A percentile compares a stretch with the other conserved stretches of the same genome.
These are phyloP conservation scores for Davidsoniella eucalypti DNA, from an alignment of 2,329 filamentous ascomycete species.

Conservation along the genomic window DNA sequence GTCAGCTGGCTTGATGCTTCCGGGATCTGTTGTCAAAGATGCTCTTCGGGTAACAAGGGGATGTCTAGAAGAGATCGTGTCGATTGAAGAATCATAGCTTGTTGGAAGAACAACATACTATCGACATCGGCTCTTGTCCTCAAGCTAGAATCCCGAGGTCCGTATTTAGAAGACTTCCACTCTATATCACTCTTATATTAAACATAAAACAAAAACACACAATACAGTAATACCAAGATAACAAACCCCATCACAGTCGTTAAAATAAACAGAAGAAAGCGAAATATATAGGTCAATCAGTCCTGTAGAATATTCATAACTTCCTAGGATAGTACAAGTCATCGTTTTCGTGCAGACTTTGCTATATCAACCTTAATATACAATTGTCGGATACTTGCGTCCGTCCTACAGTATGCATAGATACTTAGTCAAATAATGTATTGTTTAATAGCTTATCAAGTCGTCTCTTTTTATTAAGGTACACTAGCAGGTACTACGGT, in stretches of 20 bases:
- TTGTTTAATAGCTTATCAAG: too few relatives aligned
- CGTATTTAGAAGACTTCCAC: too few relatives aligned
- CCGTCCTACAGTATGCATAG: too few relatives aligned
- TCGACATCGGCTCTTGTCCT: not conserved
- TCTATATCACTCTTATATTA: too few relatives aligned
- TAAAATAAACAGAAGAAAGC: not conserved
- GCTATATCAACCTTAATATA: too few relatives aligned
- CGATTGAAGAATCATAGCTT: slow-evolving; percentile 19
- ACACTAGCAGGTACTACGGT: too few relatives aligned
- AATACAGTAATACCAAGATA: not conserved
- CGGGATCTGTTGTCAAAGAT: slow-evolving; percentile 42
- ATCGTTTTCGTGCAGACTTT: too few relatives aligned
- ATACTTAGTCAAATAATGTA: not conserved
- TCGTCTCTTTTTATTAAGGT: too few relatives aligned
- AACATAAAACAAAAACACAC: not conserved
- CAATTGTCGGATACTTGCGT: too few relatives aligned
- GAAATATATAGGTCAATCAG: too few relatives aligned
- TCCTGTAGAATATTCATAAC: too few relatives aligned
- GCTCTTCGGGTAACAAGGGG: slow-evolving; percentile 43
- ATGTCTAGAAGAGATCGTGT: slow-evolving; percentile 35
- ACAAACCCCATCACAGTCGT: not conserved
- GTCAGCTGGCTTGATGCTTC: slow-evolving; percentile 32
- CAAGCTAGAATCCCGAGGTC: not conserved
- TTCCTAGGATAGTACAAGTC: too few relatives aligned
- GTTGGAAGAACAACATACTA: not conserved